phyloP scores from a whole-genome alignment of 1,284 basidiomycete genomes.

The Rhodotorula glutinis region DNA sequence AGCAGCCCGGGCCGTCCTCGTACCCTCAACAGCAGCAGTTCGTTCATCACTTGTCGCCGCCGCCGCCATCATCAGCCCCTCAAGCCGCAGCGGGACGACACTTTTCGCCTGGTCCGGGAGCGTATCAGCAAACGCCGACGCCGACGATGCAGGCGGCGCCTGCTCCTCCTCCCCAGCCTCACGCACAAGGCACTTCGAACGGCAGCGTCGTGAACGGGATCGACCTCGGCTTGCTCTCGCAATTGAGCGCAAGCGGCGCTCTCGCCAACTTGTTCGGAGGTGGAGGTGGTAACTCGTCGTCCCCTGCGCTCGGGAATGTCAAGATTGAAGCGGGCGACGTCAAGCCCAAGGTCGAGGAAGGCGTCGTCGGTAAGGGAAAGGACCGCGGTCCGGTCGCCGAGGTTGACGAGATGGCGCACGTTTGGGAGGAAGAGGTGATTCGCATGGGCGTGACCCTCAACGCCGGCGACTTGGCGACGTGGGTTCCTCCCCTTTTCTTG shows the following conservation, averaged over 20 bases:
- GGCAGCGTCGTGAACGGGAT: constrained; percentile 15
- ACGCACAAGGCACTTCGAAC: constrained; percentile 37
- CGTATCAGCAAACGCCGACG: constrained; percentile 27
- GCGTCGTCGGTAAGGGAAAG: not conserved
- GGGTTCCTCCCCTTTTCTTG: too few relatives aligned
- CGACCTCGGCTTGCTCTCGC: constrained; percentile 34
- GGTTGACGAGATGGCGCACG: constrained; percentile 17
- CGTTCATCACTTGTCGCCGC: too few relatives aligned
- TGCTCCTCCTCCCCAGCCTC: constrained; percentile 37
- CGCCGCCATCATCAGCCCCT: too few relatives aligned
- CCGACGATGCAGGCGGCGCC: not conserved
- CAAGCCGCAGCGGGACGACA: too few relatives aligned
- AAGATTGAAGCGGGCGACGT: not conserved
- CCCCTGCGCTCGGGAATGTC: constrained; percentile 39
- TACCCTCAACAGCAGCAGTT: too few relatives aligned
- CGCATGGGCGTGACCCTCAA: constrained; percentile 26
- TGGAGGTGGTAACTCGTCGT: constrained; percentile 21
- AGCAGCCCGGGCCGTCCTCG: not conserved
- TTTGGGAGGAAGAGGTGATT: constrained; percentile 27
- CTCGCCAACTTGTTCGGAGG: constrained; percentile 23
- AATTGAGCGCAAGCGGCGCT: constrained; percentile 35
- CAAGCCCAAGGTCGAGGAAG: not conserved
- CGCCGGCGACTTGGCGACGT: constrained; percentile 33
- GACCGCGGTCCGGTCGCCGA: constrained; percentile 1
- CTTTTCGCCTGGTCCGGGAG: constrained; percentile 4